Evolutionary conservation across 2,329 filamentous ascomycete genomes (phyloP).

Genomic region (Alternaria consortialis): DNA sequence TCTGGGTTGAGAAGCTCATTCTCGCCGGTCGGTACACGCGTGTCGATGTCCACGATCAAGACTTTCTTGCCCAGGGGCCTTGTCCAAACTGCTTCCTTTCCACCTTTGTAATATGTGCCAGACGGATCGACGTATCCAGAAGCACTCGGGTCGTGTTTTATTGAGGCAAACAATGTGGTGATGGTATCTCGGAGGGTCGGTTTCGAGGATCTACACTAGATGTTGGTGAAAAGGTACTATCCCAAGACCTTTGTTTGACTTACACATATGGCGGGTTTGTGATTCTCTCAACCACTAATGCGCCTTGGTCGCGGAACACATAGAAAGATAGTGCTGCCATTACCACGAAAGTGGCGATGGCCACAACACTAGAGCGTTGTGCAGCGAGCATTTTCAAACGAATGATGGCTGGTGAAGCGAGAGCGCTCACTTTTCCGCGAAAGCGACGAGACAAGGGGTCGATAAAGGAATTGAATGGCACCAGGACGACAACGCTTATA

Average conservation of each 20-base stretch:
- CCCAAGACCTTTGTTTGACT: not conserved
- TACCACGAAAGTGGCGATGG: slow-evolving; percentile 23
- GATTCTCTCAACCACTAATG: slow-evolving; percentile 8
- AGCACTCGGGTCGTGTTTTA: slow-evolving; percentile 23
- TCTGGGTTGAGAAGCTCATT: slow-evolving; percentile 35
- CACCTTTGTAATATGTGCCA: slow-evolving; percentile 20
- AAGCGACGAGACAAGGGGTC: not conserved
- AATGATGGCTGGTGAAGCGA: not conserved
- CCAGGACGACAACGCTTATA: not conserved
- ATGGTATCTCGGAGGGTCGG: slow-evolving; percentile 25
- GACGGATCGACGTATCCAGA: slow-evolving; percentile 22
- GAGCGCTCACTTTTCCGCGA: not conserved
- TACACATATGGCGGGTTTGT: slow-evolving; percentile 21
- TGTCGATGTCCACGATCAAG: slow-evolving; percentile 46
- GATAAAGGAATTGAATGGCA: not conserved
- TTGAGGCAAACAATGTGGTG: slow-evolving; percentile 23
- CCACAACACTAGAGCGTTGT: slow-evolving; percentile 22
- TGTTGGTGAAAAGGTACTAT: not conserved
- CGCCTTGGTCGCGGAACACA: slow-evolving; percentile 16
- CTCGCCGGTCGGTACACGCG: slow-evolving; percentile 29
- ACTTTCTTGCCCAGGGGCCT: slow-evolving; percentile 34
- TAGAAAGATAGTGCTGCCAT: slow-evolving; percentile 19
- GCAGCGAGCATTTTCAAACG: slow-evolving; percentile 24
- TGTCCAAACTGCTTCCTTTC: slow-evolving; percentile 28
- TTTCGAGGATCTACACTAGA: slow-evolving; percentile 8